Base-by-base conservation (phyloP, 140 eudicot genomes). In the Oenanthe javanica region DNA sequence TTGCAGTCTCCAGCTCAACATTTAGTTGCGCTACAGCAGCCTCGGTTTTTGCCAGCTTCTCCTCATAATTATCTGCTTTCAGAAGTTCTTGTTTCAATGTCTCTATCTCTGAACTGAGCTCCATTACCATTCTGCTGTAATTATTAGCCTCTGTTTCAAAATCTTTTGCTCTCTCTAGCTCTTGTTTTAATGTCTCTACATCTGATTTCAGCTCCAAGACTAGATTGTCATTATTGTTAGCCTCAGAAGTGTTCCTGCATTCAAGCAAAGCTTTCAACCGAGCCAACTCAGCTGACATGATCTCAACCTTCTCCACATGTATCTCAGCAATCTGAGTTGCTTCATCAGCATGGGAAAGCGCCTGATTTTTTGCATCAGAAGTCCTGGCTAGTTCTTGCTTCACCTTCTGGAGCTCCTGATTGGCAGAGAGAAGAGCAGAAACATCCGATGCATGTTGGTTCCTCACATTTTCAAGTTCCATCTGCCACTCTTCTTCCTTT, bases 321-420 rank as follows among this genome's bases (percentile, higher is more conserved):
- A 52, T 86, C 85, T 95, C 99, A 13, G 99, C 99, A 81, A 89
- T 86, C 84, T 89, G 91, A 52, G 97, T 89, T 51, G 97, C 97
- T 72, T 95, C 99, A 36, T 92, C 99, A 38, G 97, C 99, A 82
- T 95, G 95, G 54, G 72, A 75, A 72, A 95, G 97, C 23, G 97
- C 97, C 86, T 92, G 92, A 81, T 90, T 89, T 82, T 95, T 95
- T 5, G 97, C 92, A 76, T 95, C 97, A 71, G 82, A 77, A 1
- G 87, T 87, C 96, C 87, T 88, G 74, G 89, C 85, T 76, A 95
- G 82, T 79, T 95, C 97, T 83, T 89, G 93, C 84, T 91, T 91
- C 59, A 83, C 89, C 82, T 86, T 90, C 82, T 92, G 92, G 85
- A 95, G 96, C 80, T 95, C 99, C 81, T 92, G 84, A 73, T 89